Percentiles rank a stretch among this genome's conserved stretches.
Conservation (phyloP, 1,284 basidiomycete species). For the Irpex sp. region DNA sequence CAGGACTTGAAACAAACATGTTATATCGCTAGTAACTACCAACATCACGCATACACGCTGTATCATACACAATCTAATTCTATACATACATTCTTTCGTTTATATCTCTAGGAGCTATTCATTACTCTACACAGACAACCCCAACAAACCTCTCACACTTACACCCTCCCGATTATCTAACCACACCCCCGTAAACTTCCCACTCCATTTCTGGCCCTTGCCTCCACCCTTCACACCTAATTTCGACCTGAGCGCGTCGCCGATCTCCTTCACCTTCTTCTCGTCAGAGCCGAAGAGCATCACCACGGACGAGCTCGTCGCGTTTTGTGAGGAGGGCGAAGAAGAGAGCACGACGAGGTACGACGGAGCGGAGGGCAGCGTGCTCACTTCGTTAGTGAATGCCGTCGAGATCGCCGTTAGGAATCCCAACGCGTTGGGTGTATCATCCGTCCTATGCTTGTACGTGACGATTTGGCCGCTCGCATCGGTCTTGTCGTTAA, state of each 20-base stretch:
- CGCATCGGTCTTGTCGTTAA: no score
- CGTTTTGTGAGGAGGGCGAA: constrained; percentile 49
- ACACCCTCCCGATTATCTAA: constrained; percentile 27
- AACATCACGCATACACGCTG: background rate
- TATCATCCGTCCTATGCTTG: constrained; percentile 57
- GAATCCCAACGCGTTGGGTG: constrained; percentile 54
- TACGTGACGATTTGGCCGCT: constrained; percentile 30
- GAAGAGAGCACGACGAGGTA: constrained; percentile 58
- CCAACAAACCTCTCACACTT: constrained; percentile 38
- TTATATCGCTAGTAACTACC: background rate
- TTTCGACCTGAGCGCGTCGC: constrained; percentile 52
- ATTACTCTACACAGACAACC: constrained; percentile 4
- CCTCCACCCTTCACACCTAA: constrained; percentile 61
- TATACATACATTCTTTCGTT: no score
- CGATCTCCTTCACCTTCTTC: constrained; percentile 51
- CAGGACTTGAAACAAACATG: background rate
- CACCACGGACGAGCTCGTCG: constrained; percentile 46
- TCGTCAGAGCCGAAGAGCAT: constrained; percentile 57
- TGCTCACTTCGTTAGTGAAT: constrained; percentile 30
- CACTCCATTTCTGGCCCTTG: constrained; percentile 62
- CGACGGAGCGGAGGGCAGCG: constrained; percentile 17
- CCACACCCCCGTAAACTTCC: constrained; percentile 49
- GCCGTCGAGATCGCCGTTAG: constrained; percentile 50
- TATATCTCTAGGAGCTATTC: background rate
- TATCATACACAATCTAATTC: background rate